phyloP scores from a whole-genome alignment of 371 early-diverging fungal genomes.

The Circinella umbellata region DNA sequence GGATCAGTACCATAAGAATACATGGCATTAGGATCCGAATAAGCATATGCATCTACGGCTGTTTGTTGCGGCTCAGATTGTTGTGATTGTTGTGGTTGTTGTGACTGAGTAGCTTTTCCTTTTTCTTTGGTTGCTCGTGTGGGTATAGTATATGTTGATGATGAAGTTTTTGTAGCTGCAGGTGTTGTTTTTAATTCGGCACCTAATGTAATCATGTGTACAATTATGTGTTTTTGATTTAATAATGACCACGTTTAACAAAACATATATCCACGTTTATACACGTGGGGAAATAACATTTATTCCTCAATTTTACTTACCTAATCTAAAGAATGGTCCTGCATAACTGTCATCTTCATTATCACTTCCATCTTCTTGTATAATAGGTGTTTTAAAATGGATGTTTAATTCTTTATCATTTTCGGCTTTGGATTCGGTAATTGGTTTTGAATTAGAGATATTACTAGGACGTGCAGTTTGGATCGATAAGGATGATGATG shows the following conservation, averaged over 20 bases:
- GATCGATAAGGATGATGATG: background rate
- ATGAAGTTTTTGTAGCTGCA: slow-evolving; percentile 11
- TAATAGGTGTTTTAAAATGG: background rate
- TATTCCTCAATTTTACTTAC: slow-evolving; percentile 15
- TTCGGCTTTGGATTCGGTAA: slow-evolving; percentile 11
- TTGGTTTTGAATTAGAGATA: slow-evolving; percentile 15
- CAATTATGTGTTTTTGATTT: background rate
- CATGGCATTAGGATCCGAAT: slow-evolving; percentile 51
- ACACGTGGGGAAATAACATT: background rate
- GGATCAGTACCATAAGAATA: slow-evolving; percentile 50
- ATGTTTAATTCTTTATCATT: slow-evolving; percentile 14
- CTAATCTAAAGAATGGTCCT: slow-evolving; percentile 41
- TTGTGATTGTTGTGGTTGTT: slow-evolving; percentile 7
- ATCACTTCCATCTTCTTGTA: slow-evolving; percentile 8
- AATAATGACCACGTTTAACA: slow-evolving; percentile 10
- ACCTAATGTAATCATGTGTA: background rate
- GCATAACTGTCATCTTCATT: slow-evolving; percentile 11
- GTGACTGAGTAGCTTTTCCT: slow-evolving; percentile 5
- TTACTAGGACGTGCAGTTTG: slow-evolving; percentile 14
- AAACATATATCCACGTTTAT: background rate
- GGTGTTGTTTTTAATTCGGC: slow-evolving; percentile 15
- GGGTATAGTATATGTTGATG: slow-evolving; percentile 20
- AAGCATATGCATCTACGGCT: slow-evolving; percentile 38
- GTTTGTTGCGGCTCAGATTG: slow-evolving; percentile 22
- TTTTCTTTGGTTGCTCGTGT: slow-evolving; percentile 15